Percentiles rank a stretch among this genome's conserved stretches.
These are phyloP conservation scores for Davidsoniella australis DNA, from an alignment of 2,329 filamentous ascomycete species.

Conservation along the genomic window DNA sequence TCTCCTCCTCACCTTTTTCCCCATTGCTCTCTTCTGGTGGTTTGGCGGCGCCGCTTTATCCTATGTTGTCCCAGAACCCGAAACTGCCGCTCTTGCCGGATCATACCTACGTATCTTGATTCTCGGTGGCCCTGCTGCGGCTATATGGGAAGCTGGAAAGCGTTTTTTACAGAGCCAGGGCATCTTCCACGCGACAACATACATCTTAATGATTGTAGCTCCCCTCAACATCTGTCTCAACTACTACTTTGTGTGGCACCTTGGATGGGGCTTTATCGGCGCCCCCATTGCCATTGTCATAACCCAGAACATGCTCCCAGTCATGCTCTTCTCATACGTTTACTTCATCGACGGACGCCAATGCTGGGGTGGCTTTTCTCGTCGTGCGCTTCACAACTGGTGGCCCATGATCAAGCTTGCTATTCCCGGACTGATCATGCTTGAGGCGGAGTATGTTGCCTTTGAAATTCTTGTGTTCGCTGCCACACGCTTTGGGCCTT, in stretches of 20 bases:
- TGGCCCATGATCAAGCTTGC: conserved; percentile 65
- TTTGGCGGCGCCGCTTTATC: conserved; percentile 48
- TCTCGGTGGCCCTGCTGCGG: conserved; percentile 57
- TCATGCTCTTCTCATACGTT: conserved; percentile 65
- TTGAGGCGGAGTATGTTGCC: conserved; percentile 81
- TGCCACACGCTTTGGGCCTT: conserved; percentile 61
- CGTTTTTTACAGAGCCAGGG: conserved; percentile 72
- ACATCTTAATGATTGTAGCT: conserved; percentile 58
- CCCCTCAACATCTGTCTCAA: conserved; percentile 64
- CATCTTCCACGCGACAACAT: conserved; percentile 61
- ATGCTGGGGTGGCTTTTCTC: conserved; percentile 72
- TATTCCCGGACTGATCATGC: conserved; percentile 80
- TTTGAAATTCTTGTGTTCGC: conserved; percentile 85
- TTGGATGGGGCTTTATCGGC: conserved; percentile 55
- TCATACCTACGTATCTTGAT: conserved; percentile 57
- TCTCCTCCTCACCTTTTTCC: conserved; percentile 52
- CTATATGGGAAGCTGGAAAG: conserved; percentile 62
- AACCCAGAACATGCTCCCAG: conserved; percentile 59
- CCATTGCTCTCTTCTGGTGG: conserved; percentile 56
- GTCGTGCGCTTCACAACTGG: conserved; percentile 57
- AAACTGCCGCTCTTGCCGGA: conserved; percentile 52
- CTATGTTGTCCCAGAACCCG: conserved; percentile 27
- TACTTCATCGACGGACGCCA: conserved; percentile 54
- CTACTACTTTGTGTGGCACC: conserved; percentile 61
- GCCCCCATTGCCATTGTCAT: conserved; percentile 68